Base-by-base conservation (phyloP, 345 rosid species). In the Populus nigra region DNA sequence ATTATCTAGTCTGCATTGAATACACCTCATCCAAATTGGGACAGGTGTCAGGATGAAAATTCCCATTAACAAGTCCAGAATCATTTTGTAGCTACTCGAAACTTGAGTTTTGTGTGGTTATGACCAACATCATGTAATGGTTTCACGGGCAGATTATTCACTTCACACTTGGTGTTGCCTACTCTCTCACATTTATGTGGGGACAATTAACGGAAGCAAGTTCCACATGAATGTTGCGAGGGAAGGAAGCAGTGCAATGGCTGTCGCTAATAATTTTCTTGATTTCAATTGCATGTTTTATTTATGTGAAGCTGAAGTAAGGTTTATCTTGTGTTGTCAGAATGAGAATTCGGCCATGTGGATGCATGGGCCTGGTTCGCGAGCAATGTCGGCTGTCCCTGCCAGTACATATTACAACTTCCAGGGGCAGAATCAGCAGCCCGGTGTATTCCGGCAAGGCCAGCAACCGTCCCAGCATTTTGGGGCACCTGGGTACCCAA, bases 391-490 rank as follows among this genome's bases (percentile, higher is more conserved):
- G 27, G 92, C 88, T 25, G 89, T 89, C 66, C 96, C 97, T 1
- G 88, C 85, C 23, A 95, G 81, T 88, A 87, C 93, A 50, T 93
- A 93, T 85, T 91, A 91, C 90, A 86, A 89, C 90, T 92, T 89
- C 83, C 97, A 91, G 87, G 95, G 92, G 71, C 98, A 96, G 80
- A 90, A 87, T 75, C 98, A 94, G 83, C 97, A 91, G 75, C 91
- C 91, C 41, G 88, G 79, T 31, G 93, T 86, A 39, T 90, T 86
- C 78, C 90, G 98, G 11, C 97, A 96, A 86, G 97, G 87, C 41
- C 98, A 94, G 77, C 98, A 91, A 74, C 89, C 93, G 6, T 89
- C 94, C n/a, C 98, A 96, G 85, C 97, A 94, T 74, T 91, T 90
- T 15, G 94, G 97, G 27, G 82, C 87, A 6, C 91, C 77, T 33